These are phyloP conservation scores for Acorus calamus DNA, from an alignment of 106 monocot species.

Conservation along the genomic window DNA sequence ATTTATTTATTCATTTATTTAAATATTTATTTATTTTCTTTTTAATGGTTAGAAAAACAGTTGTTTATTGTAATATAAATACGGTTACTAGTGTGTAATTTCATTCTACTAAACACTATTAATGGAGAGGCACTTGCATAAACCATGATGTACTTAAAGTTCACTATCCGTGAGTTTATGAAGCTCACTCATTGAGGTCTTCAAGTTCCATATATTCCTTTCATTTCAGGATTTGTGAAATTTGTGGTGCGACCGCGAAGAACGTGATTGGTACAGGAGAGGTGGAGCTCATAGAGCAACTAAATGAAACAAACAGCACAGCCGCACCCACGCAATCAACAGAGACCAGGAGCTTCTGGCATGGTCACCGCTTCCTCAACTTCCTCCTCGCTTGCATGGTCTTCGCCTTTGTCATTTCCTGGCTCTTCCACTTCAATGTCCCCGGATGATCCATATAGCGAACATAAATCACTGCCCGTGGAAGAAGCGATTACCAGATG, in stretches of 20 bases:
- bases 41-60: too few relatives aligned
- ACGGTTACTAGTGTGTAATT: too few relatives aligned
- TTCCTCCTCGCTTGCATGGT: conserved; percentile 52
- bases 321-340: conserved; percentile 7
- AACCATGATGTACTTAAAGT: too few relatives aligned
- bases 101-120: too few relatives aligned
- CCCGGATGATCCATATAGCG: conserved; percentile 17
- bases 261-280: conserved; percentile 19
- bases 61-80: too few relatives aligned
- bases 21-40: too few relatives aligned
- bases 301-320: conserved; percentile 16
- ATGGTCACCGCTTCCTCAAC: conserved; percentile 41
- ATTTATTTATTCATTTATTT: too few relatives aligned
- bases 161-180: not conserved
- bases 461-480: too few relatives aligned
- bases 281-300: conserved; percentile 18
- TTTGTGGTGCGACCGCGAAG: conserved; percentile 39
- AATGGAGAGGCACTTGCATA: too few relatives aligned
- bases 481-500: too few relatives aligned
- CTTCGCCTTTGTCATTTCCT: conserved; percentile 44
- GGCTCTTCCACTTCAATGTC: conserved; percentile 46
- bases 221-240: conserved; percentile 44
- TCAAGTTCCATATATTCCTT: conserved; percentile 1
- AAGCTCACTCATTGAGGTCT: conserved; percentile 5
- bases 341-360: conserved; percentile 26